phyloP scores from a whole-genome alignment of 2,329 filamentous ascomycete species.

The Gnomoniopsis smithogilvyi region DNA sequence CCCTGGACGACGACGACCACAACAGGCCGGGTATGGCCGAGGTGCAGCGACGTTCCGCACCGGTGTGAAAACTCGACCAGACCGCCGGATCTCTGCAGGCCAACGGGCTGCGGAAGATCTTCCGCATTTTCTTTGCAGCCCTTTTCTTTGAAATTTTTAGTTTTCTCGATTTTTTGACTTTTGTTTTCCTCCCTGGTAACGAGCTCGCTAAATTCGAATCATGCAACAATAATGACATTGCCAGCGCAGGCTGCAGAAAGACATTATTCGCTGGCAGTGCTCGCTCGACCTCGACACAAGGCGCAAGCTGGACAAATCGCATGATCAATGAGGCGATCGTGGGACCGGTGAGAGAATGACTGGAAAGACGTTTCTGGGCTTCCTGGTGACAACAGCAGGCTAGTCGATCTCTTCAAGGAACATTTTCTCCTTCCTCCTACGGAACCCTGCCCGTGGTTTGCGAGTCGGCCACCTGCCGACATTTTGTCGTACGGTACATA shows the following conservation, averaged over 20 bases:
- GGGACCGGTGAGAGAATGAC: too few relatives aligned
- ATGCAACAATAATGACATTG: background rate
- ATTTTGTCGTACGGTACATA: too few relatives aligned
- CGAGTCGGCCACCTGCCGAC: too few relatives aligned
- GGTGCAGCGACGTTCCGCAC: conserved; percentile 1
- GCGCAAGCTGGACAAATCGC: background rate
- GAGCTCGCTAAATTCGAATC: background rate
- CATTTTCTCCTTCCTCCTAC: too few relatives aligned
- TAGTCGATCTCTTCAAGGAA: too few relatives aligned
- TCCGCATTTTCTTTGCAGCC: background rate
- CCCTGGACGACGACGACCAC: background rate
- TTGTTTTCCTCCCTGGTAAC: background rate
- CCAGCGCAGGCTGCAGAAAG: background rate
- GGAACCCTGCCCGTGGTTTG: too few relatives aligned
- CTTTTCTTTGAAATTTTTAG: too few relatives aligned
- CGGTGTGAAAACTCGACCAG: background rate
- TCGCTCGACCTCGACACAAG: too few relatives aligned
- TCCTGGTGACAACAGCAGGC: too few relatives aligned
- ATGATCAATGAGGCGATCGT: background rate
- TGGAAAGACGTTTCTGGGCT: too few relatives aligned
- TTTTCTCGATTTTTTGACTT: too few relatives aligned
- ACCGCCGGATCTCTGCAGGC: conserved; percentile 1
- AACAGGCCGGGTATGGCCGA: background rate
- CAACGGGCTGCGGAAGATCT: background rate
- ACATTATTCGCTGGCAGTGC: background rate